Conservation (phyloP, 371 early-diverging fungal species). For the Parasitella parasitica region DNA sequence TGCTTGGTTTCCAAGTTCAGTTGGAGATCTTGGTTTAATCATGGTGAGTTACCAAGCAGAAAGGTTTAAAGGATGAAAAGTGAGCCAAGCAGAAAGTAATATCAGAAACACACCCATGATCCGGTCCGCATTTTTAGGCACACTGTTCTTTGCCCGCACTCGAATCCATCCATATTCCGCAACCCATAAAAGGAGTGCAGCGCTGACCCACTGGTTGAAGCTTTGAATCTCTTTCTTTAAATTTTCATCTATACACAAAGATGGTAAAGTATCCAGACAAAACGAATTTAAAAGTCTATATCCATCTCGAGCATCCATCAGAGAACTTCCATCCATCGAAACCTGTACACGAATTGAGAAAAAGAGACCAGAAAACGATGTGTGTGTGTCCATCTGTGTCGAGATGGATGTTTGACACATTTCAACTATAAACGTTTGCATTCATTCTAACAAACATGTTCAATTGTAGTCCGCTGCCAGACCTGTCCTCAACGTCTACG, state of each 20-base stretch:
- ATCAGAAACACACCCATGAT: not conserved
- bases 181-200: not conserved
- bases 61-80: not conserved
- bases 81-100: not conserved
- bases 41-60: not conserved
- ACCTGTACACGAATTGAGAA: no score
- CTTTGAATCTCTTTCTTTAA: conserved; percentile 22
- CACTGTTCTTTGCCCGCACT: no score
- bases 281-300: conserved; percentile 6
- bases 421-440: no score
- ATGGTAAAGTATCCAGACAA: conserved; percentile 21
- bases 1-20: conserved; percentile 44
- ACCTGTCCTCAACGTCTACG: conserved; percentile 92
- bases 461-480: conserved; percentile 59
- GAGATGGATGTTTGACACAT: not conserved
- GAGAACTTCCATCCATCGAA: not conserved
- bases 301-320: not conserved
- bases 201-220: not conserved
- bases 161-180: not conserved
- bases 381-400: not conserved
- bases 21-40: conserved; percentile 31
- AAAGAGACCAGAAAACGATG: no score
- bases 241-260: conserved; percentile 22
- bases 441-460: no score
- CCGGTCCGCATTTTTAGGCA: not conserved